phyloP scores from a whole-genome alignment of 75 land plant genomes.

The Isoetes taiwanensis region DNA sequence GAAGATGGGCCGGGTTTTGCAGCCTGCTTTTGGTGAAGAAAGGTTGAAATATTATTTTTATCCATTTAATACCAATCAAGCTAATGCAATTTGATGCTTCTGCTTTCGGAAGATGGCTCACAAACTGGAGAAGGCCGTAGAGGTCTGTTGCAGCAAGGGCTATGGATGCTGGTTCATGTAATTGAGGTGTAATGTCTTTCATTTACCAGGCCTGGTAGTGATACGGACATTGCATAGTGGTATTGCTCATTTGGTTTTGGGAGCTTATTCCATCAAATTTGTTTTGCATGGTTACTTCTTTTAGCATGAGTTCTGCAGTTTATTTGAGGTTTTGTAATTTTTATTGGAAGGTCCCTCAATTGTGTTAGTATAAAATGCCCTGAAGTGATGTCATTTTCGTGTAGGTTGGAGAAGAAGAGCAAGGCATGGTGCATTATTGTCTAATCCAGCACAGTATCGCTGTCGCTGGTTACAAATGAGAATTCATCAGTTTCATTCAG shows the following conservation, averaged over 20 bases:
- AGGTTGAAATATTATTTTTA: slow-evolving; percentile 28
- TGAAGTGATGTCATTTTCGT: not conserved
- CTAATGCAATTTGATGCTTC: not conserved
- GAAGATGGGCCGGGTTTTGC: slow-evolving; percentile 66
- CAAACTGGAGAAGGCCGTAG: slow-evolving; percentile 66
- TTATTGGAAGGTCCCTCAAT: not conserved
- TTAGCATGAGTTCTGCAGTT: not conserved
- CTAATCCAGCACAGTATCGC: slow-evolving; percentile 88
- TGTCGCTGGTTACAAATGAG: slow-evolving; percentile 61
- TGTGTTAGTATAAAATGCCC: not conserved
- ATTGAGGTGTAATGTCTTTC: slow-evolving; percentile 37
- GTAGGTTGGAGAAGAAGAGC: slow-evolving; percentile 51
- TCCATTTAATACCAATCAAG: not conserved
- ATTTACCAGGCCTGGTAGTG: not conserved
- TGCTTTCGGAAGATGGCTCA: slow-evolving; percentile 58
- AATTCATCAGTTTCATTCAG: slow-evolving; percentile 57
- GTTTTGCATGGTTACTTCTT: not conserved
- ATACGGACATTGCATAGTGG: not conserved
- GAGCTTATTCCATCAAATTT: not conserved
- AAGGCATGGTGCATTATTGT: slow-evolving; percentile 57
- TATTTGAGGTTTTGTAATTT: too few relatives aligned
- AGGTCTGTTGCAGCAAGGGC: slow-evolving; percentile 63
- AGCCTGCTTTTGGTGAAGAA: slow-evolving; percentile 87
- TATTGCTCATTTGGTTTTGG: too few relatives aligned
- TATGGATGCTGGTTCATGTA: slow-evolving; percentile 94